Evolutionary conservation across 208 protist genomes (phyloP), one percentile per base, ranked within the genome.

Genomic region (Trypanosoma congolense): DNA sequence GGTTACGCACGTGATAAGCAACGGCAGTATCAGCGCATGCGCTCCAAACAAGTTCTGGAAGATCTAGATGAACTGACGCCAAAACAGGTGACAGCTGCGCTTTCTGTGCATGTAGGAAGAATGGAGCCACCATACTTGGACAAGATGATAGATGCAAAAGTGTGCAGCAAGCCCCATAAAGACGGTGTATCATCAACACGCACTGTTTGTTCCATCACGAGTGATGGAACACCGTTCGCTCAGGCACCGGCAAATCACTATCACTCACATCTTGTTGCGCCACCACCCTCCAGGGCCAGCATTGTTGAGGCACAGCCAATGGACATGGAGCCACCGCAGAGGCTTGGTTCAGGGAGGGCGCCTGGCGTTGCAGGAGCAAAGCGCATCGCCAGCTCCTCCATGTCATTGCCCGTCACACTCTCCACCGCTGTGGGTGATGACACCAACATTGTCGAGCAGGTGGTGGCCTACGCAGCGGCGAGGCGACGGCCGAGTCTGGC

Each of bases 101-200:
- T 68, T 16, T 35, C 44, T 24, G 51, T 22, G 24, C 43, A 56
- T 16, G 48, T 68, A 10, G 6, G 1, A 25, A 30, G 52, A 14
- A 29, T 68, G 2, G 61, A 68, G 28, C 61, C 61, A 4, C 54
- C 53, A 42, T 61, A 45, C 36, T 36, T 68, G 35, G 61, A 61
- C 16, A 33, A 61, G 10, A 42, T 56, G 28, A 22, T 61, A n/a
- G 42, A 68, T 51, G 52, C 59, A 14, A 65, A 57, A 31, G 42
- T 57, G 1, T 65, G 36, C 48, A 3, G 48, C n/a, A n/a, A 26
- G 10, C 28, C 47, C 21, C 40, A 24, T 14, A 56, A 41, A 36
- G 50, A 57, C 9, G 41, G 49, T 16, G 50, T 36, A 9, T 9
- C 49, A 4, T 40, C 19, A 22, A 28, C 40, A 6, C 59, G 59